These are phyloP conservation scores for Geotrichum aggregatum DNA, from an alignment of 1,139 yeast genomes.

Conservation along the genomic window DNA sequence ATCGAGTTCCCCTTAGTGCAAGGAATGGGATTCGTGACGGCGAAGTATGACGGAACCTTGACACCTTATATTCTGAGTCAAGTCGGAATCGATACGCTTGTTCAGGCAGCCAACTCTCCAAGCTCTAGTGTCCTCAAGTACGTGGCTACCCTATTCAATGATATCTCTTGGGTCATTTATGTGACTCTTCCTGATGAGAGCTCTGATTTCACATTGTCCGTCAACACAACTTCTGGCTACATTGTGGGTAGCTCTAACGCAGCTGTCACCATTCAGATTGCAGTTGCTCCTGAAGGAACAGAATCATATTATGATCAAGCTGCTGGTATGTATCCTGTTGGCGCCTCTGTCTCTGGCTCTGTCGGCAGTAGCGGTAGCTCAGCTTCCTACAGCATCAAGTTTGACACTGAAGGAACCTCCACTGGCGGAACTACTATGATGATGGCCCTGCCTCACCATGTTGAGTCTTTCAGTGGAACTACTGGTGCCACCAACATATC, in stretches of 20 bases:
- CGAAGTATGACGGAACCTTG: slow-evolving; percentile 55
- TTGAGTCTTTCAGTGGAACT: slow-evolving; percentile 48
- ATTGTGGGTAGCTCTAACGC: slow-evolving; percentile 37
- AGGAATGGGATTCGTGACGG: slow-evolving; percentile 79
- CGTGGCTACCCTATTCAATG: slow-evolving; percentile 43
- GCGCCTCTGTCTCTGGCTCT: slow-evolving; percentile 32
- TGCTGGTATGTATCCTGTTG: slow-evolving; percentile 56
- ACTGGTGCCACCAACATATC: slow-evolving; percentile 60
- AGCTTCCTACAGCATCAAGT: slow-evolving; percentile 46
- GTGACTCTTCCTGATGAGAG: slow-evolving; percentile 46
- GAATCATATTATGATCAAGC: slow-evolving; percentile 44
- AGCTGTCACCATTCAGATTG: slow-evolving; percentile 59
- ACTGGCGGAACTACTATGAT: slow-evolving; percentile 51
- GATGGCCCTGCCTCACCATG: slow-evolving; percentile 73
- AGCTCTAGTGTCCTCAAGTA: slow-evolving; percentile 39
- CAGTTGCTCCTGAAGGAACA: slow-evolving; percentile 44
- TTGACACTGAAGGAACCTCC: slow-evolving; percentile 52
- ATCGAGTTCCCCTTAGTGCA: slow-evolving; percentile 48
- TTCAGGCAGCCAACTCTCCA: slow-evolving; percentile 22
- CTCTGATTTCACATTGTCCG: slow-evolving; percentile 43
- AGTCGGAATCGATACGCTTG: slow-evolving; percentile 50
- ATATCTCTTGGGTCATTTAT: slow-evolving; percentile 57
- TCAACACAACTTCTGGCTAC: slow-evolving; percentile 45
- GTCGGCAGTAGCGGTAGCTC: slow-evolving; percentile 28
- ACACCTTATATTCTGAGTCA: slow-evolving; percentile 53